Evolutionary conservation across 2,329 filamentous ascomycete genomes (phyloP).

Genomic region (Didymella segeticola): DNA sequence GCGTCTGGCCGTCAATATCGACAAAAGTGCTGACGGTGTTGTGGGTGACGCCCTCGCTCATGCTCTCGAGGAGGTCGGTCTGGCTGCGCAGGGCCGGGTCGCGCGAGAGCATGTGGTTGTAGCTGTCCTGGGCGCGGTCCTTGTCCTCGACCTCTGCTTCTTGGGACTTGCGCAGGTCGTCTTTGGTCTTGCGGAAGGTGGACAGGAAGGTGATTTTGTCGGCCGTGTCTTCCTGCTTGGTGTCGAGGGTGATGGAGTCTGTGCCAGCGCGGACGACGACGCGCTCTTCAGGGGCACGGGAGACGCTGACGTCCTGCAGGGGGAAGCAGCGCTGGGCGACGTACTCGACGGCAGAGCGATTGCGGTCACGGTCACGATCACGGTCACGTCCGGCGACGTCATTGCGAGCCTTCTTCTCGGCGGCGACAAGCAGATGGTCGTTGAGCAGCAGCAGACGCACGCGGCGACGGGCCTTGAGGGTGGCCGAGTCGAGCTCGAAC

Average conservation of each 20-base stretch:
- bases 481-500: constrained; percentile 97
- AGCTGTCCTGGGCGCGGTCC: constrained; percentile 82
- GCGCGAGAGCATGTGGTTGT: constrained; percentile 83
- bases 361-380: constrained; percentile 53
- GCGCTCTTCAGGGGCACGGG: constrained; percentile 71
- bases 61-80: constrained; percentile 77
- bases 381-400: constrained; percentile 68
- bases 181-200: constrained; percentile 90
- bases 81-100: constrained; percentile 80
- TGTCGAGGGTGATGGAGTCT: constrained; percentile 94
- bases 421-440: constrained; percentile 90
- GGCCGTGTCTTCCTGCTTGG: constrained; percentile 77
- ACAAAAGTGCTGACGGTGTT: constrained; percentile 79
- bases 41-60: constrained; percentile 72
- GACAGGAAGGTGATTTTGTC: constrained; percentile 84
- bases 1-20: constrained; percentile 94
- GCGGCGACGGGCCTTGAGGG: constrained; percentile 88
- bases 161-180: constrained; percentile 84
- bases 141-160: constrained; percentile 88
- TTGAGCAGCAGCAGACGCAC: constrained; percentile 94
- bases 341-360: constrained; percentile 64
- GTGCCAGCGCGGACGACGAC: constrained; percentile 89
- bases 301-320: constrained; percentile 87
- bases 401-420: constrained; percentile 88
- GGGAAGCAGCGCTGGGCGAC: constrained; percentile 96